These are phyloP conservation scores for Zymoseptoria crescenta DNA, from an alignment of 2,329 filamentous ascomycete genomes.

Conservation along the genomic window DNA sequence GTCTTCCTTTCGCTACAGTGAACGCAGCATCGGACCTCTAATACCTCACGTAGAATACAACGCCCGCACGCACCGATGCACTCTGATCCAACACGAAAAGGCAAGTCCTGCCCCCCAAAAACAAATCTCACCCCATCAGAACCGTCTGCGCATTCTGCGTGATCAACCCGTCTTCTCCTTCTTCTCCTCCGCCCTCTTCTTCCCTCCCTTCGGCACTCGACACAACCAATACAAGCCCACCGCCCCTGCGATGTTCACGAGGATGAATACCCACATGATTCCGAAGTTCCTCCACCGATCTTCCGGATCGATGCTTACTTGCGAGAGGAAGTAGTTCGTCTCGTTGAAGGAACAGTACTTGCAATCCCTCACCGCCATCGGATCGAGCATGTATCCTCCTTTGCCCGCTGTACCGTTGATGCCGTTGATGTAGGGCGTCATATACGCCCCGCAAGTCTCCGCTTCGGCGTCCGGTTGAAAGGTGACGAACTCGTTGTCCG, in stretches of 20 bases:
- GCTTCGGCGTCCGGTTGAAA: conserved; percentile 53
- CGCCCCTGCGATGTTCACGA: conserved; percentile 45
- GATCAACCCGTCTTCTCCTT: conserved; percentile 25
- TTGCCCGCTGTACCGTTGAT: not conserved
- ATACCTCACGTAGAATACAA: too few species aligned
- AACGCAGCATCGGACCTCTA: too few species aligned
- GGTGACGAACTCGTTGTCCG: conserved; percentile 59
- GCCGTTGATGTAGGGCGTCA: conserved; percentile 26
- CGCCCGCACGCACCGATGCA: too few species aligned
- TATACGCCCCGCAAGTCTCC: conserved; percentile 33
- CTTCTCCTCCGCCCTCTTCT: conserved; percentile 36
- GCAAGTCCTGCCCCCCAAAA: too few species aligned
- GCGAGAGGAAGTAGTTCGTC: conserved; percentile 38
- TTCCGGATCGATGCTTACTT: conserved; percentile 36
- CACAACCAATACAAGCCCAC: conserved; percentile 47
- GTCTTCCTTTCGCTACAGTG: too few species aligned
- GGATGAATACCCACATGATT: conserved; percentile 45
- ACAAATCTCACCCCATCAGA: too few species aligned
- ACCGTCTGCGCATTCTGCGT: not conserved
- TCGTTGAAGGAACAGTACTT: conserved; percentile 34
- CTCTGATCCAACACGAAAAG: too few species aligned
- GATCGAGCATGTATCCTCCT: conserved; percentile 34
- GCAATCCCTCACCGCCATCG: conserved; percentile 30
- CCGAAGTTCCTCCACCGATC: conserved; percentile 48
- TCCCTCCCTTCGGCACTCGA: conserved; percentile 45